Evolutionary conservation across 1,284 basidiomycete genomes (phyloP).

Genomic region (Malassezia obtusa): DNA sequence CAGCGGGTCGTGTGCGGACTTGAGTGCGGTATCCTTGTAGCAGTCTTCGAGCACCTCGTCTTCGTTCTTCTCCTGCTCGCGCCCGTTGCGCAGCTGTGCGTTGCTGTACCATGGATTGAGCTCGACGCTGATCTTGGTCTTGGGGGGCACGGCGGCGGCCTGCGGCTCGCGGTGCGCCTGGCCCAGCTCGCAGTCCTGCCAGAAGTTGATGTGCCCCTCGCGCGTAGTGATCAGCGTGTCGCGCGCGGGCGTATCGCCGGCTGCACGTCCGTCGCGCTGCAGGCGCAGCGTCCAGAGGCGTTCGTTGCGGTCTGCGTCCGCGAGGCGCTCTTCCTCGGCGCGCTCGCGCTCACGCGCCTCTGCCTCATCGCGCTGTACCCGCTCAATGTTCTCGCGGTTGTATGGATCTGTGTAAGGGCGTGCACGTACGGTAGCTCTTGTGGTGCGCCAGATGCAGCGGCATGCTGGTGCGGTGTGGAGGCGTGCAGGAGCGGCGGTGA

Average conservation of each 20-base stretch:
- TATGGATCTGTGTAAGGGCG: slow-evolving; percentile 54
- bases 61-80: slow-evolving; percentile 22
- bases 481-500: background rate
- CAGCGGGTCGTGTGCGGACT: slow-evolving; percentile 33
- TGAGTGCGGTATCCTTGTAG: slow-evolving; percentile 21
- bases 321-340: slow-evolving; percentile 61
- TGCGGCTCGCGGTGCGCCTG: no score
- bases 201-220: slow-evolving; percentile 26
- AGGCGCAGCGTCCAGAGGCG: slow-evolving; percentile 2
- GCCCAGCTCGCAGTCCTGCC: slow-evolving; percentile 40
- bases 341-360: slow-evolving; percentile 53
- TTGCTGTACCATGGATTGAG: slow-evolving; percentile 35
- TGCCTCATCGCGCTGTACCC: slow-evolving; percentile 67
- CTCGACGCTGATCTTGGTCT: slow-evolving; percentile 15
- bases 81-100: slow-evolving; percentile 21
- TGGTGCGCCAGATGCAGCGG: slow-evolving; percentile 56
- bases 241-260: background rate
- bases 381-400: slow-evolving; percentile 69
- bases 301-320: slow-evolving; percentile 35
- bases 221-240: background rate
- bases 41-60: slow-evolving; percentile 28
- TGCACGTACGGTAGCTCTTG: slow-evolving; percentile 62
- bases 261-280: slow-evolving; percentile 1
- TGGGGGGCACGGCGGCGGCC: no score
- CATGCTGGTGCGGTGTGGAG: slow-evolving; percentile 17